Base-by-base conservation (phyloP, 1,284 basidiomycete species). In the Ustilago vetiveriae region DNA sequence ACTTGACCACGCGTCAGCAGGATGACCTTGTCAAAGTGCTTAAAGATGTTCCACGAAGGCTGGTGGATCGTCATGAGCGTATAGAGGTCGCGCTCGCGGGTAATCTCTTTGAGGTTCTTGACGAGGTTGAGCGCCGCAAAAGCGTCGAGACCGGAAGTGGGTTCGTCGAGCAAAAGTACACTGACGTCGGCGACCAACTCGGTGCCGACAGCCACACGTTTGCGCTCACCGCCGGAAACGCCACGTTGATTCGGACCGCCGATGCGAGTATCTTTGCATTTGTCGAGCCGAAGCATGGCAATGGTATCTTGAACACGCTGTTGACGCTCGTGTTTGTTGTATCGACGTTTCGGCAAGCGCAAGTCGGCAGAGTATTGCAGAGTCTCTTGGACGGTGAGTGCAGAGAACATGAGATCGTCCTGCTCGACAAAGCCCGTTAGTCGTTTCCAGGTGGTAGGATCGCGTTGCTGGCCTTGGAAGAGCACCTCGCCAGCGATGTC, bases 1-100 rank as follows among this genome's bases (percentile, higher is more conserved):
- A 54, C 51, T 40, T 59, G 60, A 13, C 75, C 75, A 6, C 49
- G 56, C 3, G 69, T 65, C 4, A 77, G 50, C 11, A 77, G 41
- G 33, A 77, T 70, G 40, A 64, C 58, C 17, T 52, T 52, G 38
- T 75, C 71, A 40, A 73, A 69, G 19, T 60, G 51, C 39, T 68
- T 51, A 36, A 73, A 77, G 41, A 77, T 72, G 45, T 71, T 53
- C 50, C 67, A 75, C 37, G 66, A 71, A 4, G 75, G 75, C 39
- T 77, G 75, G 49, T 77, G 75, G 23, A 77, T 56, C 11, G 75
- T 75, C 54, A 73, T 58, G 33, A 77, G 47, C 29, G 64, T 67
- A 21, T 60, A 60, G 9, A 67, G 53, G 13, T 67, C 52, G 14
- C 64, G 39, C n/a, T 67, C 39, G 38, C 64, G 52, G 0, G 64